Base-by-base conservation (phyloP, 2,329 filamentous ascomycete genomes). In the Hymenoscyphus albidus region DNA sequence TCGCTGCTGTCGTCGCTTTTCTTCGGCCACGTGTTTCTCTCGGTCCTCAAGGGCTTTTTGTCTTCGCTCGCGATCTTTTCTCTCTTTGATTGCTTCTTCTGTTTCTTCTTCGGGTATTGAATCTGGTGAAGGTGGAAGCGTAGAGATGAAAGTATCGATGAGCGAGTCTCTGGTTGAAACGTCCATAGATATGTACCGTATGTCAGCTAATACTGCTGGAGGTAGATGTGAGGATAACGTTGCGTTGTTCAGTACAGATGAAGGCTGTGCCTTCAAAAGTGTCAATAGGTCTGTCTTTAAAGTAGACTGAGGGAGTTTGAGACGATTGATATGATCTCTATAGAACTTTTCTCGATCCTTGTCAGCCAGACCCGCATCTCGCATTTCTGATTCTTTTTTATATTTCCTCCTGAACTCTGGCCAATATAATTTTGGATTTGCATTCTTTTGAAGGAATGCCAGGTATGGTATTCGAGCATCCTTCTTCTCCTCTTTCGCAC, bases 401-500 rank as follows among this genome's bases (percentile, higher is more conserved):
- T 87, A 95, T 75, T 97, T 99, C 40, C 95, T 84, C 72, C 91
- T 92, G 78, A 99, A 99, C 75, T 99, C 95, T 0, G 92, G 89
- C 95, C 95, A 99, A 81, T 96, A 99, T 0, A 99, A 83, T 78
- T 97, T 98, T 0, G 92, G 89, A 0, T 89, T 95, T 0, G 93
- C 94, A 70, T 92, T 85, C 59, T 89, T 85, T 68, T 94, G 87
- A 38, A 99, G 80, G 68, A 99, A 90, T 0, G 85, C 84, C 66
- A 98, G 79, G 76, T 96, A 99, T 0, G 89, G 87, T 69, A 97
- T 89, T 58, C 85, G 83, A 0, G 95, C 94, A 72, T 98, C 93
- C 68, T 86, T 86, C 79, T 92, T 94, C 76, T 90, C 89, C 74
- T 93, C 85, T 67, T 84, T 88, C 31, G 88, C 89, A 64, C 91